phyloP scores from a whole-genome alignment of 805 yeast genomes.

The Brettanomyces bruxellensis region DNA sequence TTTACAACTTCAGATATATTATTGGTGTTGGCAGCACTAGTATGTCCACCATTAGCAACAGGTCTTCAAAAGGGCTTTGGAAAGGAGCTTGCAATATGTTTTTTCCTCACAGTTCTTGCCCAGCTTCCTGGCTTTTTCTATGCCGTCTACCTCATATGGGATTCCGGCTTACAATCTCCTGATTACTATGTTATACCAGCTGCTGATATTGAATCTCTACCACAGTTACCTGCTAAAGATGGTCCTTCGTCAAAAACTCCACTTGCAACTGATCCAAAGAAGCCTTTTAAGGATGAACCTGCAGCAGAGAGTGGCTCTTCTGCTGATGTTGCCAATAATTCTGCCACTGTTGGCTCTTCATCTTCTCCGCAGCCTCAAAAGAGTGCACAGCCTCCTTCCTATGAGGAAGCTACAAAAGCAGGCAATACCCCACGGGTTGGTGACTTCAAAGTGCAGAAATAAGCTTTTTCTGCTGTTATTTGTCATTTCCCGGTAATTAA shows the following conservation, averaged over 20 bases:
- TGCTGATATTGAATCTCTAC: slow-evolving; percentile 11
- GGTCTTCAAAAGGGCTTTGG: slow-evolving; percentile 55
- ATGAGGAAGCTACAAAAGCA: slow-evolving; percentile 1
- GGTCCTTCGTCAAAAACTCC: too few relatives aligned
- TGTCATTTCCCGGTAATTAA: neutral
- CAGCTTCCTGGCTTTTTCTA: slow-evolving; percentile 44
- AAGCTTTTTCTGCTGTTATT: neutral
- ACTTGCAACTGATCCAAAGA: neutral
- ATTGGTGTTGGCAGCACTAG: slow-evolving; percentile 48
- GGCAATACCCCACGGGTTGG: slow-evolving; percentile 1
- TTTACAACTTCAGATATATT: slow-evolving; percentile 35
- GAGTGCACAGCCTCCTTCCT: slow-evolving; percentile 1
- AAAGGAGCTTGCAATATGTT: slow-evolving; percentile 36
- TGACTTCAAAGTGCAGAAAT: slow-evolving; percentile 10
- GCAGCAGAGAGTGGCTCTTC: neutral
- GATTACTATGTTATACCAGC: slow-evolving; percentile 8
- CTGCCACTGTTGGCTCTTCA: neutral
- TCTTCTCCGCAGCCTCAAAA: neutral
- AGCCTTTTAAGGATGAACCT: neutral
- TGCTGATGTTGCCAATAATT: neutral
- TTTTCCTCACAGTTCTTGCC: slow-evolving; percentile 36
- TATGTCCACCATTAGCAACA: slow-evolving; percentile 72
- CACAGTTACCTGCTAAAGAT: neutral
- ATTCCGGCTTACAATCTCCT: neutral
- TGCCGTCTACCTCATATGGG: slow-evolving; percentile 32